Evolutionary conservation across 345 rosid species (phyloP).

Genomic region (Eucalyptus sideroxylon): DNA sequence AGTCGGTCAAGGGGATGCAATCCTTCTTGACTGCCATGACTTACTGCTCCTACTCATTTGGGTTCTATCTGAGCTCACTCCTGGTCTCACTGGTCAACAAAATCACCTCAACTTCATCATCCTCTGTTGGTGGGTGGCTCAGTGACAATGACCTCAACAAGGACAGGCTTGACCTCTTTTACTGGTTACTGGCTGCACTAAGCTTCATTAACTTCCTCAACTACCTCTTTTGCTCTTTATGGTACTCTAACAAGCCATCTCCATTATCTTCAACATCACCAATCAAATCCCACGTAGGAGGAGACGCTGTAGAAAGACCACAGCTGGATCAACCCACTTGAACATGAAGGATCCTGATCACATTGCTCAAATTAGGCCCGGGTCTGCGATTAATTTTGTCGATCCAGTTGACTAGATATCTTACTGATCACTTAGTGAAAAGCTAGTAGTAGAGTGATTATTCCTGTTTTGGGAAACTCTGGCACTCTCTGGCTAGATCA

Average conservation of each 20-base stretch:
- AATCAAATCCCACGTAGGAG: not conserved
- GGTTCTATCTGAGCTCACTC: constrained; percentile 81
- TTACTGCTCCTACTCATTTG: constrained; percentile 88
- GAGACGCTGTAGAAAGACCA: not conserved
- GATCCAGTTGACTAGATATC: not conserved
- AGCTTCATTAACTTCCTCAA: constrained; percentile 74
- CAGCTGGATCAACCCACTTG: not conserved
- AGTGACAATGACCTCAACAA: constrained; percentile 71
- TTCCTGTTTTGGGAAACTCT: not conserved
- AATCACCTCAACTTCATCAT: constrained; percentile 16
- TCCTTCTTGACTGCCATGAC: constrained; percentile 76
- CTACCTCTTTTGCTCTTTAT: constrained; percentile 48
- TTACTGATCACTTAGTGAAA: not conserved
- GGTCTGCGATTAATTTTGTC: not conserved
- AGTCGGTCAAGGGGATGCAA: constrained; percentile 60
- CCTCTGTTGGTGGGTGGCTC: constrained; percentile 58
- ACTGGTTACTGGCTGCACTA: constrained; percentile 79
- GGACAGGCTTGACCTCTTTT: constrained; percentile 87
- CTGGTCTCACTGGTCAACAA: constrained; percentile 81
- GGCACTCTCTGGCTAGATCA: not conserved
- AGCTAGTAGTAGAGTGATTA: not conserved
- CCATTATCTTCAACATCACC: not conserved
- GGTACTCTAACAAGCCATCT: not conserved
- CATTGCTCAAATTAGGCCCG: not conserved
- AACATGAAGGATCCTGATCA: not conserved